These are phyloP conservation scores for Adansonia madagascariensis DNA, from an alignment of 441 rosid species.

Conservation along the genomic window DNA sequence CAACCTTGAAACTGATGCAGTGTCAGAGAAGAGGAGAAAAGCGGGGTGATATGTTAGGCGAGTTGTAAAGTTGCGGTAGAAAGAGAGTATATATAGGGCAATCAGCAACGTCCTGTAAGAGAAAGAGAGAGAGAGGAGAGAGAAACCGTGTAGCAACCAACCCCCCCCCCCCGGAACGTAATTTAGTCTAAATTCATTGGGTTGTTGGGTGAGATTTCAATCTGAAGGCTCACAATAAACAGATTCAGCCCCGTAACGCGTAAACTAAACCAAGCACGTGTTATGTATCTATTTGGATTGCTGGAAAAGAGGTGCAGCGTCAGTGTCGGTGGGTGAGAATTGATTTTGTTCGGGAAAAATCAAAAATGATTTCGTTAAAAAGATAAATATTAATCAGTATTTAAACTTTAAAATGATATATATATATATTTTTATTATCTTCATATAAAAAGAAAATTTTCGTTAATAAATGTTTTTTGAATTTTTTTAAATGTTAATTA, in stretches of 20 bases:
- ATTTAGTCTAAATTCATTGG: neutral
- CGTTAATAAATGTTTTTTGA: too few species aligned
- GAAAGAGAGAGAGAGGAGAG: neutral
- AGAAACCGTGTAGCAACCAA: neutral
- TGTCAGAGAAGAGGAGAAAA: neutral
- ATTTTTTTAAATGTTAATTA: too few species aligned
- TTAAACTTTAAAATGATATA: too few species aligned
- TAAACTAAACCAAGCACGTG: neutral
- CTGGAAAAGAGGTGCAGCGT: neutral
- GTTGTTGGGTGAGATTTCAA: neutral
- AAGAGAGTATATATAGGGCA: neutral
- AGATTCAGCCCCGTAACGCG: neutral
- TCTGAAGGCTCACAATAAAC: neutral
- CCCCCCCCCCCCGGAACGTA: neutral
- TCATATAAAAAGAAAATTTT: too few species aligned
- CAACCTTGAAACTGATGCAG: neutral
- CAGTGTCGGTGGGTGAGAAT: constrained; percentile 9
- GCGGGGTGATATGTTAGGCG: neutral
- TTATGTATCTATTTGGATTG: neutral
- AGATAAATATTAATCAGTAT: too few species aligned
- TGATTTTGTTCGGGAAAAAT: neutral
- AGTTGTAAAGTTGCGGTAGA: neutral
- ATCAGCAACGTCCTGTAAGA: neutral
- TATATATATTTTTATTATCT: too few species aligned
- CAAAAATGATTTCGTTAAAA: neutral